Evolutionary conservation across 139 green algal species (phyloP).

Genomic region (Pleodorina starrii): DNA sequence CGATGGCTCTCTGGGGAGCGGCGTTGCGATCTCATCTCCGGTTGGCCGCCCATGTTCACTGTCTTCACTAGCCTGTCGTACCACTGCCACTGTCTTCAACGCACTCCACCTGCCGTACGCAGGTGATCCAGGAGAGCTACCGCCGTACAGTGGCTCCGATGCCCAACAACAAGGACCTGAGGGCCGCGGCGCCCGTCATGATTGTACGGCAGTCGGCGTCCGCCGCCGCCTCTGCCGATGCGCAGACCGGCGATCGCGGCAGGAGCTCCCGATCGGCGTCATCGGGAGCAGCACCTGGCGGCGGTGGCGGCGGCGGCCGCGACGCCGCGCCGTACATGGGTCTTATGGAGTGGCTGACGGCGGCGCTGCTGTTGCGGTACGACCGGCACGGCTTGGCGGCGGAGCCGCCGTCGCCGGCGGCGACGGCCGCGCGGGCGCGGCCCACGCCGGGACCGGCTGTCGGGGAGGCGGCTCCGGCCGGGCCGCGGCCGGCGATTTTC

Average conservation of each 20-base stretch:
- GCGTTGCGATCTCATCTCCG: no score
- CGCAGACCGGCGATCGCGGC: no score
- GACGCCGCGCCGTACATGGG: neutral
- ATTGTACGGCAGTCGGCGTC: neutral
- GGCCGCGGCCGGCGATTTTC: neutral
- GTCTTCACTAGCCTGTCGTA: no score
- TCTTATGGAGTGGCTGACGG: constrained; percentile 27
- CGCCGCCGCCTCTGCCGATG: no score
- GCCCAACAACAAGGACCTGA: constrained; percentile 10
- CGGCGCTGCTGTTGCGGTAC: constrained; percentile 32
- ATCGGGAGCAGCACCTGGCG: neutral
- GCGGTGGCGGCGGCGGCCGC: neutral
- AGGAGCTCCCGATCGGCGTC: no score
- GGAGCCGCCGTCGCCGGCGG: neutral
- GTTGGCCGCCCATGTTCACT: no score
- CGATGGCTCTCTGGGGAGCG: no score
- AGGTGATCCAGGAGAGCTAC: constrained; percentile 24
- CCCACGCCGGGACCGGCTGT: neutral
- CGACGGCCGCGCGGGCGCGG: neutral
- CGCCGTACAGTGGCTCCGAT: neutral
- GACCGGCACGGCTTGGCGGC: neutral
- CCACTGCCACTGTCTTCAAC: no score
- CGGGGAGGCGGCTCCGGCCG: neutral
- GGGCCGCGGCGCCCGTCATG: constrained; percentile 30
- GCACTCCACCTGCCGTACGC: neutral